Conservation (phyloP, 352 stramenopile genomes). For the Salisapilia sapeloensis region DNA sequence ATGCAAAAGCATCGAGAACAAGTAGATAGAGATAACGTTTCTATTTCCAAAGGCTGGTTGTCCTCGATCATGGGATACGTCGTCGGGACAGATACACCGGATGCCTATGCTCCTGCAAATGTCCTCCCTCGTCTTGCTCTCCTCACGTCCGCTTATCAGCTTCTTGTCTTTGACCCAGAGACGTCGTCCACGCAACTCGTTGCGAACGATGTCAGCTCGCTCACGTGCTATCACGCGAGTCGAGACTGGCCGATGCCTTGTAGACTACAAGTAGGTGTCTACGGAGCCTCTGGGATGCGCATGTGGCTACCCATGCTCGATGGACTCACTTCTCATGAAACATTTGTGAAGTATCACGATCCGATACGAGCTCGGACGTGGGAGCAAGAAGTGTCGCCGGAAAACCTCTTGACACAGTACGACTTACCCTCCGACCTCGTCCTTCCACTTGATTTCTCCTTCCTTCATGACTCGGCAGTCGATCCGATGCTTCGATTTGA, state of each 20-base stretch:
- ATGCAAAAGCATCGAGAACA: too few species aligned
- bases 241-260: conserved; percentile 52
- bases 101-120: conserved; percentile 50
- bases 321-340: conserved; percentile 32
- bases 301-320: conserved; percentile 66
- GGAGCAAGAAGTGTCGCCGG: conserved; percentile 10
- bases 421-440: too few species aligned
- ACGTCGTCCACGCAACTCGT: conserved; percentile 33
- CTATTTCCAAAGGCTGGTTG: conserved; percentile 16
- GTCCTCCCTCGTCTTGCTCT: conserved; percentile 48
- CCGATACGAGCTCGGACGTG: conserved; percentile 67
- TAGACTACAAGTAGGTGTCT: conserved; percentile 47
- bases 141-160: too few species aligned
- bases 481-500: conserved; percentile 68
- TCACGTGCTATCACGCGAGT: too few species aligned
- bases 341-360: conserved; percentile 62
- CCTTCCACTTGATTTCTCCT: too few species aligned
- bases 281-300: conserved; percentile 52
- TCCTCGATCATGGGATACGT: conserved; percentile 37
- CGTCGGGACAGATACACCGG: conserved; percentile 37
- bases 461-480: conserved; percentile 30
- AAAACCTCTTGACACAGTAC: too few species aligned
- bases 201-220: too few species aligned
- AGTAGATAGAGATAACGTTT: too few species aligned
- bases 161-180: conserved; percentile 54